Percentiles rank a stretch among this genome's conserved stretches.
phyloP scores from a whole-genome alignment of 192 early-diverging fungal genomes.

The Dissophora ornata region DNA sequence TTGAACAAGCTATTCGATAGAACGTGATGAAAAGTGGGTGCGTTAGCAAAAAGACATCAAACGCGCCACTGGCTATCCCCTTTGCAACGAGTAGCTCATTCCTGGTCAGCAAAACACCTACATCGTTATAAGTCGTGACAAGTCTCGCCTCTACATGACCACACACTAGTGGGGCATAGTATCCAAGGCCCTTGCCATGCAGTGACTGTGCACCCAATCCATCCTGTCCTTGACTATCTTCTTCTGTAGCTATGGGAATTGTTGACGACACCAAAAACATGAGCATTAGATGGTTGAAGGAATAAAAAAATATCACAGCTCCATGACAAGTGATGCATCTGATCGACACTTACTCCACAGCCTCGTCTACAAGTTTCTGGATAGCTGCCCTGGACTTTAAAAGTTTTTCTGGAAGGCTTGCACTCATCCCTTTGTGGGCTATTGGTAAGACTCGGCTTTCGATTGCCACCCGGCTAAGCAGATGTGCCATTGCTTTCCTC shows the following conservation, averaged over 20 bases:
- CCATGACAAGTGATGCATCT: no score
- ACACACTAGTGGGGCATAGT: slow-evolving; percentile 71
- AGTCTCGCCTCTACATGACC: slow-evolving; percentile 70
- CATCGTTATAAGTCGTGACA: slow-evolving; percentile 72
- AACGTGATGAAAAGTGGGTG: not conserved
- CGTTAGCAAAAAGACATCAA: slow-evolving; percentile 1
- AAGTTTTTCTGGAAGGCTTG: not conserved
- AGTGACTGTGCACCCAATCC: slow-evolving; percentile 37
- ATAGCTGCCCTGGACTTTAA: not conserved
- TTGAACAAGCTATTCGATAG: slow-evolving; percentile 31
- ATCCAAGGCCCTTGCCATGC: slow-evolving; percentile 66
- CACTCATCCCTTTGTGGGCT: slow-evolving; percentile 23
- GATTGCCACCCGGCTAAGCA: slow-evolving; percentile 10
- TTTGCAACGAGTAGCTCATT: not conserved
- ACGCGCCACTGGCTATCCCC: not conserved
- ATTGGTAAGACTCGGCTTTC: slow-evolving; percentile 11
- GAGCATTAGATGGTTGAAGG: not conserved
- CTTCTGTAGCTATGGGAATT: slow-evolving; percentile 24
- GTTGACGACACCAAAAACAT: not conserved
- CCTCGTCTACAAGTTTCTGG: no score
- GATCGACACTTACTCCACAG: no score
- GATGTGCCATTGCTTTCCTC: not conserved
- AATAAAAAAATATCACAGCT: no score
- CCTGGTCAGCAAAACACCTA: slow-evolving; percentile 19
- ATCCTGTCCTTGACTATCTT: slow-evolving; percentile 31